Base-by-base conservation (phyloP, 2,329 filamentous ascomycete species). In the Colletotrichum sp. region DNA sequence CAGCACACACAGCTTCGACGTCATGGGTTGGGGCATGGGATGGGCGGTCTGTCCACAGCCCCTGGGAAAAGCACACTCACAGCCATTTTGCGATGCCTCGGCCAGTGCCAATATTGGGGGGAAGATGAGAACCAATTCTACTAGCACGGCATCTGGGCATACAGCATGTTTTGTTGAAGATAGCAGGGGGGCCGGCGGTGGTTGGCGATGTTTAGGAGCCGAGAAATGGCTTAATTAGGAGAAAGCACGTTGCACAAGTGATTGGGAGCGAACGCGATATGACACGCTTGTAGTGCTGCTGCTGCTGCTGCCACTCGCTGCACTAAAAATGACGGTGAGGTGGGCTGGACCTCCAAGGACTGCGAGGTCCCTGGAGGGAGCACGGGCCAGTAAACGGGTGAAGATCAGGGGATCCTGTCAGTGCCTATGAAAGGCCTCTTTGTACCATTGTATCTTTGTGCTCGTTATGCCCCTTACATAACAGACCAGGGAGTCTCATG, bases 21-120 rank as follows among this genome's bases (percentile, higher is more conserved):
- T 78, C 75, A 77, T 78, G 66, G 72, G 71, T 21, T 57, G 69
- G 44, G 39, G 32, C 21, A 24, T 28, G 52, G 32, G 69, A 24
- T 28, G 52, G 32, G 69, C 39, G 26, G 30, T 75, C 63, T 36
- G 64, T 10, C 30, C 34, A 32, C 30, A 52, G 57, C 55, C 36
- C 39, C 70, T 72, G 44, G 57, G 15, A 55, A 63, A 65, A 18
- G 57, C 10, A 44, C 80, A 75, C 84, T 82, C 80, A 85, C 84
- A 82, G 81, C 82, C 84, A 85, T 85, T 72, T 80, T 82, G 83
- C 78, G 80, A 63, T 75, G 21, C 66, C 30, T 39, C 36, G 66
- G 67, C 24, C 55, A 30, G 52, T 67, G 52, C 28, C 71, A 39
- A 30, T 63, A 59, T 62, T 66, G 10, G 26, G 26, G 71, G 64